A percentile compares a stretch with the other conserved stretches of the same genome.
Evolutionary conservation across 768 basidiomycete species (phyloP).

Genomic region (Rhodotorula babjevae): DNA sequence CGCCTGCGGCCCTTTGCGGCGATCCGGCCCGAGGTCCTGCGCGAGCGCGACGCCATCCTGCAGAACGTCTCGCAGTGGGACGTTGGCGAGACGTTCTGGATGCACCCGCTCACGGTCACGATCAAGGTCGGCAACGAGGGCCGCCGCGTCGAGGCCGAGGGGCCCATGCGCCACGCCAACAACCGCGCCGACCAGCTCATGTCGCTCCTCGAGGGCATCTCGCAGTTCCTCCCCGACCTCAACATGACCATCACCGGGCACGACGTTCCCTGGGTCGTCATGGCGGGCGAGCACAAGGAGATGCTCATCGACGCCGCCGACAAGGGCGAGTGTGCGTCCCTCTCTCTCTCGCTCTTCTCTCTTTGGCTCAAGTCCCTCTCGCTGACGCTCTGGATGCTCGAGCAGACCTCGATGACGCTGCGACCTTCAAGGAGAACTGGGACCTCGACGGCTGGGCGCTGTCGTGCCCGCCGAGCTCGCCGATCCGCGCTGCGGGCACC

Average conservation of each 20-base stretch:
- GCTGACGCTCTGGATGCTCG: no score
- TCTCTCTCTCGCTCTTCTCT: not conserved
- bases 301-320: conserved; percentile 14
- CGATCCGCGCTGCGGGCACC: conserved; percentile 12
- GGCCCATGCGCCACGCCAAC: conserved; percentile 22
- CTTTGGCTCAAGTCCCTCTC: not conserved
- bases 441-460: conserved; percentile 34
- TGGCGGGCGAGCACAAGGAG: conserved; percentile 24
- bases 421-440: conserved; percentile 13
- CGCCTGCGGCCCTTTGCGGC: conserved; percentile 54
- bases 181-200: conserved; percentile 24
- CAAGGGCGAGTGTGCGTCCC: conserved; percentile 15
- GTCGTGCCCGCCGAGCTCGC: conserved; percentile 34
- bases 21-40: conserved; percentile 38
- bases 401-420: conserved; percentile 22
- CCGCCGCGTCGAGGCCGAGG: conserved; percentile 6
- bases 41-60: conserved; percentile 26
- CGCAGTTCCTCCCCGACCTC: conserved; percentile 39
- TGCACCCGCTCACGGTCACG: conserved; percentile 33
- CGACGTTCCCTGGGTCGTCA: conserved; percentile 36
- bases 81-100: conserved; percentile 19
- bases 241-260: conserved; percentile 41
- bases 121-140: conserved; percentile 28
- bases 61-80: conserved; percentile 12
- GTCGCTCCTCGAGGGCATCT: conserved; percentile 30